Conservation (phyloP, 177 flowering plant species). For the Tripterygium wilfordii region DNA sequence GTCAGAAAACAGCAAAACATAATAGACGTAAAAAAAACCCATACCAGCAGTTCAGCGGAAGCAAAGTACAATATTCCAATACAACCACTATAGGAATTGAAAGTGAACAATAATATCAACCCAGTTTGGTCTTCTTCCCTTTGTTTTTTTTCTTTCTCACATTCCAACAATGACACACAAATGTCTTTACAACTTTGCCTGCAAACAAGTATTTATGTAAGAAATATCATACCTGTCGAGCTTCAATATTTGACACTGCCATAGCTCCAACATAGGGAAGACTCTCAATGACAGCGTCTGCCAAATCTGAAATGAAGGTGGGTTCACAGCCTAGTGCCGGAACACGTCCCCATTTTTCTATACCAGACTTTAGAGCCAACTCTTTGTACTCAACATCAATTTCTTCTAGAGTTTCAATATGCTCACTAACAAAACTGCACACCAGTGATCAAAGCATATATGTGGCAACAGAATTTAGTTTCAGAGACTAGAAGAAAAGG, state of each 20-base stretch:
- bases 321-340: conserved; percentile 95
- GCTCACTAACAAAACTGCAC: conserved; percentile 85
- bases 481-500: too few relatives aligned
- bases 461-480: conserved; percentile 1
- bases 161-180: too few relatives aligned
- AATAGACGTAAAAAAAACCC: too few relatives aligned
- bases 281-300: conserved; percentile 97
- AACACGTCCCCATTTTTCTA: conserved; percentile 87
- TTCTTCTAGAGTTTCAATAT: conserved; percentile 90
- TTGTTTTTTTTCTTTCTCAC: too few relatives aligned
- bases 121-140: too few relatives aligned
- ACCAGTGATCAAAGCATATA: conserved; percentile 11
- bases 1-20: too few relatives aligned
- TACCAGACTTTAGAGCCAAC: conserved; percentile 80
- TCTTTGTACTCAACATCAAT: conserved; percentile 88
- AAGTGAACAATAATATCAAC: too few relatives aligned
- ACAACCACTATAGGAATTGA: too few relatives aligned
- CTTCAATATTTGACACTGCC: conserved; percentile 98
- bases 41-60: too few relatives aligned
- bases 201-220: neutral
- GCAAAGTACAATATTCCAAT: too few relatives aligned
- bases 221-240: conserved; percentile 64
- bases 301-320: conserved; percentile 85
- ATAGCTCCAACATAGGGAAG: conserved; percentile 98
- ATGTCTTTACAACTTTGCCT: too few relatives aligned